phyloP scores from a whole-genome alignment of 2,329 filamentous ascomycete species.

The Apiospora saccharicola region DNA sequence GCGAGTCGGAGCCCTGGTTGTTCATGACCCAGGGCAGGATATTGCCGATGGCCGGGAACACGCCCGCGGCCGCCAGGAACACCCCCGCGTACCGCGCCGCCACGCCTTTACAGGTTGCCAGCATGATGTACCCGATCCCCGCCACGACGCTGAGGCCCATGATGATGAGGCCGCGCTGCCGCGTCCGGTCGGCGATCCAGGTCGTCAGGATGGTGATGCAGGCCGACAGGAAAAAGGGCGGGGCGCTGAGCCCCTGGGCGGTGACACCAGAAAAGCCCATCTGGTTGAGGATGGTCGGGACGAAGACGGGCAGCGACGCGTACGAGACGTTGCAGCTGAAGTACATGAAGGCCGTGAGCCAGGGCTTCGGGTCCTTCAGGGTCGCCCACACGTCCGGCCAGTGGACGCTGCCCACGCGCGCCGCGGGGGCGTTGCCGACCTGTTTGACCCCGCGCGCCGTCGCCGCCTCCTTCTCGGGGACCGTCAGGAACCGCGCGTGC shows the following conservation, averaged over 20 bases:
- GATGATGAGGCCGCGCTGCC: slow-evolving; percentile 70
- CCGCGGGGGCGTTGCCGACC: slow-evolving; percentile 54
- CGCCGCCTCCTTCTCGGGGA: slow-evolving; percentile 65
- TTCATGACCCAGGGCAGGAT: slow-evolving; percentile 73
- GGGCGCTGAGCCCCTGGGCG: slow-evolving; percentile 76
- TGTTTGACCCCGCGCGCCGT: slow-evolving; percentile 60
- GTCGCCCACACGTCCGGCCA: slow-evolving; percentile 55
- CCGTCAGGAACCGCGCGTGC: slow-evolving; percentile 60
- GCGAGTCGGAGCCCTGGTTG: slow-evolving; percentile 73
- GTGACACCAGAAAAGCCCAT: slow-evolving; percentile 74
- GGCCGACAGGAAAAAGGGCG: slow-evolving; percentile 74
- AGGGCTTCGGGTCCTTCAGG: slow-evolving; percentile 57
- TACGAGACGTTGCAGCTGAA: slow-evolving; percentile 65
- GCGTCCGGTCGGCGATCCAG: slow-evolving; percentile 69
- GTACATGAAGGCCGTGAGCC: slow-evolving; percentile 53
- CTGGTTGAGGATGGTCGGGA: slow-evolving; percentile 67
- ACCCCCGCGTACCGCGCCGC: slow-evolving; percentile 50
- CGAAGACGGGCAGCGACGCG: slow-evolving; percentile 69
- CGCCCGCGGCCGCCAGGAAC: slow-evolving; percentile 62
- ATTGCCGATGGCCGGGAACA: slow-evolving; percentile 73
- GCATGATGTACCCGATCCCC: slow-evolving; percentile 69
- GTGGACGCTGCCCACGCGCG: slow-evolving; percentile 54
- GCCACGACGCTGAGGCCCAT: slow-evolving; percentile 62
- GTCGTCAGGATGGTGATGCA: slow-evolving; percentile 67
- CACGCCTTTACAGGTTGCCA: slow-evolving; percentile 59